These are phyloP conservation scores for Scheffersomyces parashehatae DNA, from an alignment of 1,139 yeast genomes.

Conservation along the genomic window DNA sequence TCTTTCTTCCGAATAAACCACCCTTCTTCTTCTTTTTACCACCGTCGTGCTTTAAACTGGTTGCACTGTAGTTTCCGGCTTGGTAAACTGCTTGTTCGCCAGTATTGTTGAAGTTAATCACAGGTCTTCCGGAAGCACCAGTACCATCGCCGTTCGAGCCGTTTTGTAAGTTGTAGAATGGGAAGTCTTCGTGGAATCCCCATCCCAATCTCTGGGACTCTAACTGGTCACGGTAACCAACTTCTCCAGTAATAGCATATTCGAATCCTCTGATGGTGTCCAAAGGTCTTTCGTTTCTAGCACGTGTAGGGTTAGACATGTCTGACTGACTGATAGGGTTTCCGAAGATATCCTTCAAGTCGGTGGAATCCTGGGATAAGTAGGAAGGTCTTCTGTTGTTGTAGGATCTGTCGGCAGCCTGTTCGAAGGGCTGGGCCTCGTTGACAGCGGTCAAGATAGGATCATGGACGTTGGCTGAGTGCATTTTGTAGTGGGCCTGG, in stretches of 20 bases:
- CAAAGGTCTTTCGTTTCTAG: slow-evolving; percentile 91
- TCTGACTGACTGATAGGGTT: slow-evolving; percentile 73
- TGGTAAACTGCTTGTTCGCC: slow-evolving; percentile 67
- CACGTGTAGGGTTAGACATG: slow-evolving; percentile 86
- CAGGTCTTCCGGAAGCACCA: slow-evolving; percentile 27
- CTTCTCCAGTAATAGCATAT: slow-evolving; percentile 89
- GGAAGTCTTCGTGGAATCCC: slow-evolving; percentile 57
- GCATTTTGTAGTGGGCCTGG: slow-evolving; percentile 45
- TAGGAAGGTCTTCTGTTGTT: slow-evolving; percentile 28
- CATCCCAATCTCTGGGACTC: slow-evolving; percentile 81
- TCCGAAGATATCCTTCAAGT: slow-evolving; percentile 82
- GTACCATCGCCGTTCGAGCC: slow-evolving; percentile 18
- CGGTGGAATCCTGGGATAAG: slow-evolving; percentile 27
- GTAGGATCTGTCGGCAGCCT: slow-evolving; percentile 52
- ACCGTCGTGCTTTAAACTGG: slow-evolving; percentile 38
- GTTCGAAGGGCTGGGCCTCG: slow-evolving; percentile 95
- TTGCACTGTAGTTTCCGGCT: slow-evolving; percentile 52
- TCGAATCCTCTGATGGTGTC: slow-evolving; percentile 94
- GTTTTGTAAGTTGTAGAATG: slow-evolving; percentile 31
- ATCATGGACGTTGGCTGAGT: slow-evolving; percentile 72
- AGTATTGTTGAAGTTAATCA: slow-evolving; percentile 31
- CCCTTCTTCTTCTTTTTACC: slow-evolving; percentile 58
- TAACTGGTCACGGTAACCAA: slow-evolving; percentile 70
- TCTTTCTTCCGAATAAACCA: slow-evolving; percentile 75
- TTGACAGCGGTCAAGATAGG: slow-evolving; percentile 89